Base-by-base conservation (phyloP, 2,329 filamentous ascomycete genomes). In the Diaporthe australafricana region DNA sequence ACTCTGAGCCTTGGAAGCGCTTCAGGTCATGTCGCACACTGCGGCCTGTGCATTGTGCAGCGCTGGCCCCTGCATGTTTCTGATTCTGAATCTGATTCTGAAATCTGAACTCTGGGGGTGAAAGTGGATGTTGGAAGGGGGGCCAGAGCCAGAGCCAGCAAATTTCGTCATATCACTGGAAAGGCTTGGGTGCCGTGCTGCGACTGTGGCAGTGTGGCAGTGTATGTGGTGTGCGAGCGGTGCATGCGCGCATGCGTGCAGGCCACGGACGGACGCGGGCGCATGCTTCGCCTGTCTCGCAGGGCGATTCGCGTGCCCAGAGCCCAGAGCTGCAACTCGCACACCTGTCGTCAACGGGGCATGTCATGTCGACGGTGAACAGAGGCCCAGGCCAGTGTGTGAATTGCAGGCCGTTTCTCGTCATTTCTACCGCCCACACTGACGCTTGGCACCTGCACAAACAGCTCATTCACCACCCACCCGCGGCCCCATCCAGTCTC, bases 371-470 rank as follows among this genome's bases (percentile, higher is more conserved):
- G 30, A 68, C 65, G n/a, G 65, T 47, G 20, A 45, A 68, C 20
- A 55, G 35, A 22, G 62, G 32, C n/a, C n/a, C n/a, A n/a, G n/a
- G n/a, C 40, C 40, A 63, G 42, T 63, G 42, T 50, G 60, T 38
- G 45, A 57, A 56, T 57, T 68, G 20, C 40, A 68, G 42, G 27
- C 38, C 42, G 52, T 50, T 55, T 50, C 53, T 69, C 40, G 45
- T 42, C 38, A 69, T 38, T 69, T 60, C 50, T 55, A 69, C 47
- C 53, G 67, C 67, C 53, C 53, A 69, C 53, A 60, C 30, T n/a
- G 38, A 11, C 57, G 30, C 60, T 70, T 70, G 48, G 57, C 57
- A 66, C 38, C 60, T 70, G 68, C 71, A 72, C 60, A 72, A 50
- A 57, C 71, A 70, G 52, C 71, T 57, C 68, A 70, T 65, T 56